Evolutionary conservation across 306 rosid species (phyloP).

Genomic region (Cicer chorassanicum): DNA sequence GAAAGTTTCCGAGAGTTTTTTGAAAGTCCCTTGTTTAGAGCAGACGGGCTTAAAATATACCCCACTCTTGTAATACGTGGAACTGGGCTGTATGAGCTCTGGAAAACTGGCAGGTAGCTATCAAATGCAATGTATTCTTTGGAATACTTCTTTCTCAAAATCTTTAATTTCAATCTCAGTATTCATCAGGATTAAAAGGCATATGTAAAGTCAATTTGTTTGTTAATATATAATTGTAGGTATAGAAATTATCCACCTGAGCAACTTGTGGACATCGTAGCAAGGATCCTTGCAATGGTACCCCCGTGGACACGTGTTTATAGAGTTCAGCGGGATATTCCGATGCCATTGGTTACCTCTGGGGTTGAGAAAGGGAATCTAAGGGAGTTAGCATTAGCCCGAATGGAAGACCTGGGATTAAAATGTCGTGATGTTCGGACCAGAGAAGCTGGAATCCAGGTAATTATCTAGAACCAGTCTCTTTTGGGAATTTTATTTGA

Average conservation of each 20-base stretch:
- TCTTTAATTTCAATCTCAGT: constrained; percentile 1
- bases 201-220: constrained; percentile 4
- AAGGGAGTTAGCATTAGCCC: constrained; percentile 90
- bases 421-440: constrained; percentile 98
- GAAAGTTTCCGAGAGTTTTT: constrained; percentile 96
- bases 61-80: constrained; percentile 98
- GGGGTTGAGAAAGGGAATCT: constrained; percentile 99
- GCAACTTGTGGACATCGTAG: constrained; percentile 95
- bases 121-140: constrained; percentile 20
- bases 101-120: constrained; percentile 95
- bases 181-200: constrained; percentile 5
- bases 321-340: constrained; percentile 98
- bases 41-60: constrained; percentile 97
- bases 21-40: constrained; percentile 89
- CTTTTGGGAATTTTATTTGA: constrained; percentile 27
- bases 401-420: constrained; percentile 96
- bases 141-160: not conserved
- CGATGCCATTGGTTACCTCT: constrained; percentile 98
- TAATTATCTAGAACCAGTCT: constrained; percentile 42
- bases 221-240: constrained; percentile 56
- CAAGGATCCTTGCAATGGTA: constrained; percentile 93
- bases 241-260: constrained; percentile 98
- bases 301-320: constrained; percentile 99
- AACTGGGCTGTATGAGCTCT: constrained; percentile 97
- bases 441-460: constrained; percentile 99